Evolutionary conservation across 768 basidiomycete genomes (phyloP).

Genomic region (Mycena galopus): DNA sequence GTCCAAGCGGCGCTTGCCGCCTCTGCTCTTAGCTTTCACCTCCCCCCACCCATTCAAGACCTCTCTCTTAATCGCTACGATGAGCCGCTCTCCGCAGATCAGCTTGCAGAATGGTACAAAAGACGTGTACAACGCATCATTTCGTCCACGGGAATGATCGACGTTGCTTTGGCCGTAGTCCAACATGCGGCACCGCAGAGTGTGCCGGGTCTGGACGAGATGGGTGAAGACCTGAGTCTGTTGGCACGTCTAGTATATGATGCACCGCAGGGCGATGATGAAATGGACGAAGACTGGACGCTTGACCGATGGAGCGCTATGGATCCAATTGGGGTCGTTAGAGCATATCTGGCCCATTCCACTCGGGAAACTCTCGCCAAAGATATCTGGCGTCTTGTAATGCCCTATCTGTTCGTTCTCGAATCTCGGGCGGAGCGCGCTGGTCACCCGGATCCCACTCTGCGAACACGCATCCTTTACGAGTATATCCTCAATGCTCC

Average conservation of each 20-base stretch:
- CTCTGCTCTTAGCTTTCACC: conserved; percentile 16
- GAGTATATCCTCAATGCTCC: conserved; percentile 80
- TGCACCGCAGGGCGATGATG: conserved; percentile 59
- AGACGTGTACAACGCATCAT: conserved; percentile 73
- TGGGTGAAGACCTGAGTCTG: conserved; percentile 93
- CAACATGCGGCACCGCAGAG: conserved; percentile 91
- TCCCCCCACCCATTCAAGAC: conserved; percentile 13
- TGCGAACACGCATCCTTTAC: conserved; percentile 76
- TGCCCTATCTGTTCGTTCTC: conserved; percentile 94
- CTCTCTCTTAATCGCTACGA: conserved; percentile 17
- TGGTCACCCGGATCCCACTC: conserved; percentile 74
- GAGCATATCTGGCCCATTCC: conserved; percentile 82
- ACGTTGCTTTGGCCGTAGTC: conserved; percentile 81
- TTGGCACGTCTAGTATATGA: conserved; percentile 92
- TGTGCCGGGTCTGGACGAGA: conserved; percentile 80
- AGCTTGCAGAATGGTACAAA: conserved; percentile 83
- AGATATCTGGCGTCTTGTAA: conserved; percentile 82
- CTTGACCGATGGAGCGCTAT: conserved; percentile 80
- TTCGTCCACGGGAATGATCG: conserved; percentile 77
- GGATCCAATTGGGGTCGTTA: conserved; percentile 73
- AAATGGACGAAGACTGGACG: conserved; percentile 76
- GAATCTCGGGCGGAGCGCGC: conserved; percentile 89
- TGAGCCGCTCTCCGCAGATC: conserved; percentile 47
- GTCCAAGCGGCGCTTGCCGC: conserved; percentile 53
- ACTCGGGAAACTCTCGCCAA: conserved; percentile 71